These are phyloP conservation scores for Trichoderma atrobrunneum DNA, from an alignment of 2,329 filamentous ascomycete species.

Conservation along the genomic window DNA sequence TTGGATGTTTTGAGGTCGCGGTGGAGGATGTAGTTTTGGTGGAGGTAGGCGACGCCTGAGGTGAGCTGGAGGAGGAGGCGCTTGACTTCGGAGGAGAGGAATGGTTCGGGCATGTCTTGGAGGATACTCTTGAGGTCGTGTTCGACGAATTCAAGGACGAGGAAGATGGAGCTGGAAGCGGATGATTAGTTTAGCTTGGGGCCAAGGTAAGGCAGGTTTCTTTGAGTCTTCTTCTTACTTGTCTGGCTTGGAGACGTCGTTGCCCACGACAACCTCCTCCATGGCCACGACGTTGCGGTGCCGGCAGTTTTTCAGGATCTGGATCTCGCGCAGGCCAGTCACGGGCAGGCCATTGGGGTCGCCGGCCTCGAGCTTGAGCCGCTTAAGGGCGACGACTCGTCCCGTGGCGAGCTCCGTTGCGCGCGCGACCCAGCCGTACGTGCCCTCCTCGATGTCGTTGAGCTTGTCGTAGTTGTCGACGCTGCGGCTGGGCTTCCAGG, in stretches of 20 bases:
- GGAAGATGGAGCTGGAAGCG: constrained; percentile 63
- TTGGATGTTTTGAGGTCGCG: constrained; percentile 93
- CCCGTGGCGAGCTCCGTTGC: constrained; percentile 72
- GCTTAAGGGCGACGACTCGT: constrained; percentile 85
- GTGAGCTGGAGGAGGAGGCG: constrained; percentile 81
- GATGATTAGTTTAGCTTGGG: neutral
- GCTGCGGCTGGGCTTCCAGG: constrained; percentile 70
- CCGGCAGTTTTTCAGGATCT: constrained; percentile 75
- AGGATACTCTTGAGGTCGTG: constrained; percentile 93
- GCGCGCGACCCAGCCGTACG: constrained; percentile 90
- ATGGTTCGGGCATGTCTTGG: constrained; percentile 91
- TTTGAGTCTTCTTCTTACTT: constrained; percentile 38
- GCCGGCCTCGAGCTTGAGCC: constrained; percentile 80
- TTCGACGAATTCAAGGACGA: constrained; percentile 96
- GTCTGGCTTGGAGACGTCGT: constrained; percentile 52
- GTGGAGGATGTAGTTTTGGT: constrained; percentile 86
- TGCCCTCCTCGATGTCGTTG: constrained; percentile 96
- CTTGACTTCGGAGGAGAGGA: constrained; percentile 89
- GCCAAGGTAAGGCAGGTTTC: neutral
- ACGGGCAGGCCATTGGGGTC: constrained; percentile 79
- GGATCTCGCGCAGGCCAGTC: constrained; percentile 89
- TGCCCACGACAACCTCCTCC: constrained; percentile 79
- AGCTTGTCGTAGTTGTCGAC: constrained; percentile 87
- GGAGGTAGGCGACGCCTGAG: constrained; percentile 78
- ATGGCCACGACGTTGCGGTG: constrained; percentile 82